Evolutionary conservation across 2,329 filamentous ascomycete genomes (phyloP).

Genomic region (Alternaria brassicicola): DNA sequence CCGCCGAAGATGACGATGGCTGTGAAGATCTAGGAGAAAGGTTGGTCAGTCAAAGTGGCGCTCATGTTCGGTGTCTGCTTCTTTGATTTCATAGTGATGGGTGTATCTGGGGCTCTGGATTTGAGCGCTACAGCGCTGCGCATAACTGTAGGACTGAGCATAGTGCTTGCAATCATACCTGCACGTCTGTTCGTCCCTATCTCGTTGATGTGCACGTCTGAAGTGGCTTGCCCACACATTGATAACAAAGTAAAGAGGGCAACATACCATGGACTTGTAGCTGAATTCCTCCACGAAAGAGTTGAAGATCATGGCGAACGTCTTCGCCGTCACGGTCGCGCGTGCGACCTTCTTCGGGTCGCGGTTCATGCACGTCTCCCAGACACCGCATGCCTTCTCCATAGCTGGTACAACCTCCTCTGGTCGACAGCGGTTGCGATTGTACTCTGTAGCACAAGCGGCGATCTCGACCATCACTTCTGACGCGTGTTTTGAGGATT

Average conservation of each 20-base stretch:
- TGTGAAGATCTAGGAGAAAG: constrained; percentile 53
- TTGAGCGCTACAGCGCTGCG: not conserved
- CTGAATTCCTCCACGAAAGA: constrained; percentile 90
- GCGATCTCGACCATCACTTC: constrained; percentile 75
- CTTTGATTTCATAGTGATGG: not conserved
- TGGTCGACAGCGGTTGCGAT: constrained; percentile 74
- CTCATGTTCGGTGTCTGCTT: not conserved
- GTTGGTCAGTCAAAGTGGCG: constrained; percentile 15
- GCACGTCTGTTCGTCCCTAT: not conserved
- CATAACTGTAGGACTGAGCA: not conserved
- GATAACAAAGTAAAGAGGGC: constrained; percentile 6
- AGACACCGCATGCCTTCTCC: constrained; percentile 73
- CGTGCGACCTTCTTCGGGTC: constrained; percentile 79
- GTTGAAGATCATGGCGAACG: constrained; percentile 91
- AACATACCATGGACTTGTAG: constrained; percentile 74
- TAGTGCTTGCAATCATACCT: not conserved
- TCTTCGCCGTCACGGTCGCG: constrained; percentile 81
- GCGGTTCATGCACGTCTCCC: constrained; percentile 86
- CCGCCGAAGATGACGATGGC: constrained; percentile 57
- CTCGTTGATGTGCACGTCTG: not conserved
- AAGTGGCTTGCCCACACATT: not conserved
- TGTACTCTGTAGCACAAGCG: constrained; percentile 74
- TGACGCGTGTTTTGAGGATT: constrained; percentile 70
- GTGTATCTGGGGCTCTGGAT: not conserved
- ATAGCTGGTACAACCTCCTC: constrained; percentile 74